Percentiles rank a stretch among this genome's conserved stretches.
Conservation (phyloP, 306 rosid species). For the Acacia confusa region DNA sequence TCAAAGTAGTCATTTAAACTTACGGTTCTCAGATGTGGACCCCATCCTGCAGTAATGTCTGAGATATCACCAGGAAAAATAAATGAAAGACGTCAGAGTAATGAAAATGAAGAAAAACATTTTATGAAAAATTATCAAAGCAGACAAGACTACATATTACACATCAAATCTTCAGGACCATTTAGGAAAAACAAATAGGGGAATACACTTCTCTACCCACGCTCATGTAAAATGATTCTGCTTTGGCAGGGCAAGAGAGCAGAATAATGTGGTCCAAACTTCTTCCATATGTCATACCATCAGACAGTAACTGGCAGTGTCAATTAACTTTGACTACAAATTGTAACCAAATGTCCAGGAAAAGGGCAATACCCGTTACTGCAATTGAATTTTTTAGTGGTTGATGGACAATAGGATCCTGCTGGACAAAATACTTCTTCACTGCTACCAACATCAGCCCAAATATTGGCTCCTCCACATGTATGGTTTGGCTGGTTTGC, state of each 20-base stretch:
- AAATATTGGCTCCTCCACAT: slow-evolving; percentile 93
- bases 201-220: not conserved
- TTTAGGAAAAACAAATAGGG: not conserved
- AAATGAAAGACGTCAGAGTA: slow-evolving; percentile 24
- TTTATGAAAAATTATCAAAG: not conserved
- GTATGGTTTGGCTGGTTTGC: slow-evolving; percentile 78
- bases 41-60: slow-evolving; percentile 95
- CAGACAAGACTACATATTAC: not conserved
- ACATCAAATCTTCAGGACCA: slow-evolving; percentile 1
- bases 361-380: slow-evolving; percentile 70
- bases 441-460: slow-evolving; percentile 81
- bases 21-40: slow-evolving; percentile 75
- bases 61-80: slow-evolving; percentile 40
- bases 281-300: not conserved
- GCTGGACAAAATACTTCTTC: slow-evolving; percentile 82
- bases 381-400: slow-evolving; percentile 55
- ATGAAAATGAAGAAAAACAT: not conserved
- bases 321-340: not conserved
- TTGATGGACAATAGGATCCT: slow-evolving; percentile 91
- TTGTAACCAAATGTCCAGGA: slow-evolving; percentile 21
- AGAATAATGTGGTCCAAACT: not conserved
- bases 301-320: not conserved
- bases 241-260: not conserved
- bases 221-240: not conserved
- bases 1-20: slow-evolving; percentile 33